Conservation (phyloP, 257 asterid genomes). For the Pogostemon cablin region DNA sequence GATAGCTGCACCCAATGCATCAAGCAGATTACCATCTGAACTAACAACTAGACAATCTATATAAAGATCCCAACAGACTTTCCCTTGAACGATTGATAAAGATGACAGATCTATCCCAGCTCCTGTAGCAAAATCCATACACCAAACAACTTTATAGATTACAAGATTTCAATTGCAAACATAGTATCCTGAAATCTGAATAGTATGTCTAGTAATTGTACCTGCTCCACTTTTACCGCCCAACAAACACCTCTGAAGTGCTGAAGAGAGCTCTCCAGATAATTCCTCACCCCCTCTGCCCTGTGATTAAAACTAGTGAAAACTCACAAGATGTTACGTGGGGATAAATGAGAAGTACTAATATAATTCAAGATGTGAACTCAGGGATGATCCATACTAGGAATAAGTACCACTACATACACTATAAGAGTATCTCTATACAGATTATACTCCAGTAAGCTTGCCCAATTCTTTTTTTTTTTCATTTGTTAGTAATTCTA, state of each 20-base stretch:
- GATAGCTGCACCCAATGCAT: conserved; percentile 87
- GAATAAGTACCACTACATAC: not conserved
- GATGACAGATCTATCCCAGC: conserved; percentile 88
- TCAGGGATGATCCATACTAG: not conserved
- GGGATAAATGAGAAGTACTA: not conserved
- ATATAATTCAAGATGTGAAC: not conserved
- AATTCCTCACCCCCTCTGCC: conserved; percentile 95
- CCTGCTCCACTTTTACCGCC: conserved; percentile 98
- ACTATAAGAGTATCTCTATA: not conserved
- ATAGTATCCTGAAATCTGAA: conserved; percentile 9
- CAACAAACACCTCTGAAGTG: conserved; percentile 76
- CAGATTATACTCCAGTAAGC: not conserved
- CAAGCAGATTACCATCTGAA: conserved; percentile 91
- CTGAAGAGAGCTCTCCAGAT: conserved; percentile 73
- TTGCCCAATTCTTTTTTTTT: not conserved
- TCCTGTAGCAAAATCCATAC: conserved; percentile 47
- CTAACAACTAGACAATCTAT: conserved; percentile 85
- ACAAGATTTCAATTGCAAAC: not conserved
- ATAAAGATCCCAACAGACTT: conserved; percentile 95
- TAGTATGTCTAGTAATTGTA: conserved; percentile 23
- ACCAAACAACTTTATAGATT: conserved; percentile 10
- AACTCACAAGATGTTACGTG: not conserved
- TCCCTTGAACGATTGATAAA: conserved; percentile 74
- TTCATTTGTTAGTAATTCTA: not conserved
- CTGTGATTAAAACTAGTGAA: conserved; percentile 40